These are phyloP conservation scores for Clohesyomyces aquaticus DNA, from an alignment of 495 filamentous ascomycete genomes.

Conservation along the genomic window DNA sequence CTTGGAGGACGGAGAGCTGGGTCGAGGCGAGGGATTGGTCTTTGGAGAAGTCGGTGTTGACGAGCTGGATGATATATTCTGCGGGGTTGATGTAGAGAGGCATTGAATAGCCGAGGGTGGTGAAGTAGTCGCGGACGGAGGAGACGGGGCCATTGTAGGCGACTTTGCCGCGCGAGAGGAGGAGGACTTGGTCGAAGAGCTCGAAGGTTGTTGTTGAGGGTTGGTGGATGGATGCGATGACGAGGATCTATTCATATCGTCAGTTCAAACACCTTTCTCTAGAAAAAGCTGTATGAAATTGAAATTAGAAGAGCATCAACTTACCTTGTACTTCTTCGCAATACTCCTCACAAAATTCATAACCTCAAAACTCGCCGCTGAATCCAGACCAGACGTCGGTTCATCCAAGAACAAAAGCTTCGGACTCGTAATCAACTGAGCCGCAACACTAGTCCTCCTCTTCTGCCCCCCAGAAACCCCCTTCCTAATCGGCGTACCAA, in stretches of 20 bases:
- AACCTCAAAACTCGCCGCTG: slow-evolving; percentile 68
- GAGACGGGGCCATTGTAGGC: slow-evolving; percentile 69
- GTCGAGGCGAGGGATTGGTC: slow-evolving; percentile 50
- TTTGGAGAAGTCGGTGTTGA: slow-evolving; percentile 71
- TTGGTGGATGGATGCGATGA: slow-evolving; percentile 82
- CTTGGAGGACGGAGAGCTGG: slow-evolving; percentile 51
- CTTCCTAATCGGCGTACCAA: slow-evolving; percentile 79
- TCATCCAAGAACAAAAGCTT: slow-evolving; percentile 82
- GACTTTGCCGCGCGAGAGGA: slow-evolving; percentile 68
- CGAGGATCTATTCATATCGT: slow-evolving; percentile 55
- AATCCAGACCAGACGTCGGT: slow-evolving; percentile 79
- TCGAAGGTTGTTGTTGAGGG: slow-evolving; percentile 75
- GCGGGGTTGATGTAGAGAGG: slow-evolving; percentile 74
- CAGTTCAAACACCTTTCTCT: too few relatives aligned
- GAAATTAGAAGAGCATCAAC: too few relatives aligned
- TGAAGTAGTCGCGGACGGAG: slow-evolving; percentile 61
- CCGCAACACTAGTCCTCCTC: slow-evolving; percentile 73
- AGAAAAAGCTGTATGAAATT: too few relatives aligned
- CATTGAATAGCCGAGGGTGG: slow-evolving; percentile 59
- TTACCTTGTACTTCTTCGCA: slow-evolving; percentile 66
- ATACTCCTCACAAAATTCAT: slow-evolving; percentile 66
- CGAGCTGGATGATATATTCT: slow-evolving; percentile 73
- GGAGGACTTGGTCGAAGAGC: slow-evolving; percentile 76
- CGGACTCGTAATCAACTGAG: slow-evolving; percentile 76
- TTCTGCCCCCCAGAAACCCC: slow-evolving; percentile 83